Base-by-base conservation (phyloP, 345 rosid species). In the Euphorbia tirucalli region DNA sequence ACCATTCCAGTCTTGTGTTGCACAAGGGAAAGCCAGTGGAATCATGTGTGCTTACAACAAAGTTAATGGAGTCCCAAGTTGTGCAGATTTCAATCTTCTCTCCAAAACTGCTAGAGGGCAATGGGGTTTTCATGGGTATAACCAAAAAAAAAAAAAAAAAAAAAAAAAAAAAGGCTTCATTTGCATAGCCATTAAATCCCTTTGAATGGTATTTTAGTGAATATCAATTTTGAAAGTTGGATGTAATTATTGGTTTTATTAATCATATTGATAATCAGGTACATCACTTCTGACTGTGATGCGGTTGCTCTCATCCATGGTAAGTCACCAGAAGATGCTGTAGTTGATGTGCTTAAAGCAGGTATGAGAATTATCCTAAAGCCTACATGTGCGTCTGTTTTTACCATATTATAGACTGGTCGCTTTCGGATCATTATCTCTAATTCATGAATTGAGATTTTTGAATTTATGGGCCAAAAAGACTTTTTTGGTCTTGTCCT, bases 231-330 rank as follows among this genome's bases (percentile, higher is more conserved):
- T 27, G 35, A 22, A 22, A 28, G 15, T 13, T 19, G 25, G 7
- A 5, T 54, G 56, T 46, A 55, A 54, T 75, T n/a, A 56, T 69
- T 62, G 63, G 37, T n/a, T 25, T 14, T 18, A 44, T 75, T 52
- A 21, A 65, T 71, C 62, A 39, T n/a, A 35, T 54, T 50, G 27
- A 22, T 74, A 14, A 68, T 67, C 87, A 89, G 98, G 82, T 92
- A 90, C 79, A 85, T 95, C 37, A 74, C 89, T 25, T 95, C 97
- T 3, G 98, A 95, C 73, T 95, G 99, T 74, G 98, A 95, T 65
- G 96, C 99, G 0, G 96, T 95, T 13, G 75, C 87, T 7, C 81
- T 90, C 81, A 90, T 92, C 69, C 64, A 87, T 52, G 83, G 86
- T 8, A 89, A 87, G 73, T 27, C 86, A 14, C 97, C 97, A 0